These are phyloP conservation scores for Myrica gale DNA, from an alignment of 306 rosid species.

Conservation along the genomic window DNA sequence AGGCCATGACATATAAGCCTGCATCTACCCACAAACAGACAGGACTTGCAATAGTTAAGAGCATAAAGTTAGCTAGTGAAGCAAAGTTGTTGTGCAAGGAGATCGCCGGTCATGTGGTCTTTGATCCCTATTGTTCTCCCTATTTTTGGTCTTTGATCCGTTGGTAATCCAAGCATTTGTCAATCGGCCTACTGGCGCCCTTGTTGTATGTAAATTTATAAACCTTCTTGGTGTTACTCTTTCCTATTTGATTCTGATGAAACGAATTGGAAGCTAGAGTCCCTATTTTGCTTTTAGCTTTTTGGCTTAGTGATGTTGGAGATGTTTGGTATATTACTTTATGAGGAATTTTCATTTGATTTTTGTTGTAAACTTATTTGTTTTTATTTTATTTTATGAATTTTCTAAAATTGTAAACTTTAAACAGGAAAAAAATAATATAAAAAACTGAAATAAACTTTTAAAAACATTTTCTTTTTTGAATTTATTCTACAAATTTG, in stretches of 20 bases:
- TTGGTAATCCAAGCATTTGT: conserved; percentile 1
- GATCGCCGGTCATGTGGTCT: conserved; percentile 75
- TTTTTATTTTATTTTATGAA: no score
- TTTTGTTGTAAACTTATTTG: no score
- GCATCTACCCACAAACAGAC: conserved; percentile 69
- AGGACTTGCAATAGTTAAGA: conserved; percentile 67
- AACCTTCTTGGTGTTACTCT: not conserved
- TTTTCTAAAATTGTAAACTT: no score
- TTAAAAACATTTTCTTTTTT: no score
- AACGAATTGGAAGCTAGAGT: not conserved
- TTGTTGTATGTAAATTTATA: conserved; percentile 1
- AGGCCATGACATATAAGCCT: conserved; percentile 52
- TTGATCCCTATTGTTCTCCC: conserved; percentile 30
- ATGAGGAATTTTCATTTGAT: no score
- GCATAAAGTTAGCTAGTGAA: conserved; percentile 68
- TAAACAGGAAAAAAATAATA: no score
- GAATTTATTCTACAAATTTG: no score
- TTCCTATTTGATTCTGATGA: not conserved
- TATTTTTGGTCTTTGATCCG: conserved; percentile 4
- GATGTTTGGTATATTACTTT: not conserved
- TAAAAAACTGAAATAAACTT: no score
- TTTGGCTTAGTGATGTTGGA: not conserved
- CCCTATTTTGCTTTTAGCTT: not conserved
- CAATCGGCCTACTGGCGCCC: not conserved
- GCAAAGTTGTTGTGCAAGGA: conserved; percentile 78